Evolutionary conservation across 306 rosid species (phyloP), one percentile per base, ranked within the genome.

Genomic region (Hippophae tibetana): DNA sequence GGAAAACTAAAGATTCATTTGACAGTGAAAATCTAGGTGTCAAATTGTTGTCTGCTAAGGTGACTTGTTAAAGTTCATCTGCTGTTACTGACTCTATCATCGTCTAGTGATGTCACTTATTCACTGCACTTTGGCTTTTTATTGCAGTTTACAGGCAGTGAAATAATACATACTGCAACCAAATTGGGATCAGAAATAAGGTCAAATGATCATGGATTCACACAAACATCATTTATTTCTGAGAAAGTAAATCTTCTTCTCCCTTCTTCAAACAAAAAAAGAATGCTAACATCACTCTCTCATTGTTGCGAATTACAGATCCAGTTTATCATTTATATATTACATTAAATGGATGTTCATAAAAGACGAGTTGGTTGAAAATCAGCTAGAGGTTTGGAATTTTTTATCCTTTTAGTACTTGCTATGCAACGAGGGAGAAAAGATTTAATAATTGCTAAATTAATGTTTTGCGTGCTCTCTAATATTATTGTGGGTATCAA

Each of bases 21-120:
- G 69, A 68, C 60, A 46, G 53, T 45, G 65, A 80, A 27, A 71
- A 66, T 64, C 69, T 60, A 43, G 82, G 83, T 65, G 61, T 71
- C 61, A 76, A 74, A 64, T 71, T 81, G 68, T 70, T 58, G 73
- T 60, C 86, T 56, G 57, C 74, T 45, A 79, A 78, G 86, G 83
- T 83, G 81, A 62, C 76, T 69, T 69, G n/a, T 45, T 55, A 70
- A 54, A 64, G 56, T 41, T 45, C 64, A 31, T 74, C 42, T 54
- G 45, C 63, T 54, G 65, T 8, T 54, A 40, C 42, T 57, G 42
- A 54, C 60, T 47, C 65, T 42, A 42, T 68, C 63, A 49, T 66
- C 71, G 62, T 40, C 47, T 41, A 60, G 68, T 65, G 63, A 43
- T 53, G 65, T 60, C 52, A 40, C 63, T 52, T 63, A 67, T 14